phyloP scores from a whole-genome alignment of 331 rosid species.

The Rhamnella rubrinervis region DNA sequence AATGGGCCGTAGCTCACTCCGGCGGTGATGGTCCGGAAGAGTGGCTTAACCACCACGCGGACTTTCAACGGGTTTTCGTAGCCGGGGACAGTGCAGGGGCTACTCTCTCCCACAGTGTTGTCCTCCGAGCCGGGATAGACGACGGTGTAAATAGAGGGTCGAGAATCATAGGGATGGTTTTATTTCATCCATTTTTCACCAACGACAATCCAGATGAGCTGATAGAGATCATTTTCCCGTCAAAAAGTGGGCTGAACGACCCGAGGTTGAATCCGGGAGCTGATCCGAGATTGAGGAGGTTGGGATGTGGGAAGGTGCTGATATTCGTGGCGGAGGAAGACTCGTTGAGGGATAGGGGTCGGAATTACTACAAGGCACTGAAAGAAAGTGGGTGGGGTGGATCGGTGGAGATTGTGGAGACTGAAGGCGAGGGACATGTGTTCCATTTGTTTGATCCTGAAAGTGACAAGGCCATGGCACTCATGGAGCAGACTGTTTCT shows the following conservation, averaged over 20 bases:
- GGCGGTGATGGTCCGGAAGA: slow-evolving; percentile 3
- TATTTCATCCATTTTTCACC: slow-evolving; percentile 16
- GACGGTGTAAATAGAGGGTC: not conserved
- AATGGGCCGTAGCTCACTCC: slow-evolving; percentile 17
- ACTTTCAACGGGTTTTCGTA: slow-evolving; percentile 8
- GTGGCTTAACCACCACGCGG: slow-evolving; percentile 16
- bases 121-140: not conserved
- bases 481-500: slow-evolving; percentile 16
- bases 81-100: slow-evolving; percentile 19
- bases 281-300: not conserved
- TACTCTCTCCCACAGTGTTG: not conserved
- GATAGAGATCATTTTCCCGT: not conserved
- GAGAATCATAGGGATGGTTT: not conserved
- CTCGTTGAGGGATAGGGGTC: slow-evolving; percentile 11
- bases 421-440: slow-evolving; percentile 30
- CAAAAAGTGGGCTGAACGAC: slow-evolving; percentile 8
- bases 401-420: slow-evolving; percentile 21
- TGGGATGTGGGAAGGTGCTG: slow-evolving; percentile 14
- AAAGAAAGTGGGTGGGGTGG: slow-evolving; percentile 26
- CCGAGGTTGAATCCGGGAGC: not conserved
- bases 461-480: not conserved
- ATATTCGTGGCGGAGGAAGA: slow-evolving; percentile 22
- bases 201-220: not conserved
- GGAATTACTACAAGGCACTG: slow-evolving; percentile 16
- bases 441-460: slow-evolving; percentile 27